Evolutionary conservation across 2,329 filamentous ascomycete species (phyloP), one percentile per base, ranked within the genome.

Genomic region (Phyllosticta paracitricarpa): DNA sequence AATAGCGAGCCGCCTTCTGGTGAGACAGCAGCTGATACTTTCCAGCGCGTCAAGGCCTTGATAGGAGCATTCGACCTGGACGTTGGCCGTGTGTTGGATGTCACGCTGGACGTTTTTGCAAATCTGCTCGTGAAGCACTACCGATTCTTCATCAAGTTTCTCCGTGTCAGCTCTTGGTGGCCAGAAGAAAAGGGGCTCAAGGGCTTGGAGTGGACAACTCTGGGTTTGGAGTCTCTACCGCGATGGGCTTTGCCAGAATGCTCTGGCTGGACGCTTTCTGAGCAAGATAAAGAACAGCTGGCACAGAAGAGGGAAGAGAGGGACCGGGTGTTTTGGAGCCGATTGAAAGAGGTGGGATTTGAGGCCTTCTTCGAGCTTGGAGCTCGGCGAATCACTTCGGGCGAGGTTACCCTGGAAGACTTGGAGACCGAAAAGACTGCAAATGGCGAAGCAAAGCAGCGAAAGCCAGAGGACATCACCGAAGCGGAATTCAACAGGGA

Each of bases 21-120:
- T 59, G 88, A 91, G 64, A 82, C 89, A 40, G 90, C 93, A 1
- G 86, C 89, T 67, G 87, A 91, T 68, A 91, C 91, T 0, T 97
- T 96, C 68, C 89, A 97, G 71, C 86, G 87, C 65, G 88, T 99
- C 64, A 97, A 96, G 75, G 93, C 89, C 17, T 83, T 99, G 68
- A 96, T 99, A 66, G 94, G 94, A 61, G 94, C 94, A 7, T 99
- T 99, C 70, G 93, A 99, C 73, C 82, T 99, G 64, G 94, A 99
- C 72, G 94, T 97, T 48, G 95, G 94, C 56, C 85, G 95, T 69
- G 93, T 95, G 4, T 81, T 99, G 10, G 94, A 99, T 72, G 91
- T 97, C 24, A 95, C 91, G 0, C 81, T 99, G 19, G 94, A 99
- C 71, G 91, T 97, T 33, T 96, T 96, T 70, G 94, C 94, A 1